A percentile compares a stretch with the other conserved stretches of the same genome.
Conservation (phyloP, 2,329 filamentous ascomycete species). For the Claviceps spartinae region DNA sequence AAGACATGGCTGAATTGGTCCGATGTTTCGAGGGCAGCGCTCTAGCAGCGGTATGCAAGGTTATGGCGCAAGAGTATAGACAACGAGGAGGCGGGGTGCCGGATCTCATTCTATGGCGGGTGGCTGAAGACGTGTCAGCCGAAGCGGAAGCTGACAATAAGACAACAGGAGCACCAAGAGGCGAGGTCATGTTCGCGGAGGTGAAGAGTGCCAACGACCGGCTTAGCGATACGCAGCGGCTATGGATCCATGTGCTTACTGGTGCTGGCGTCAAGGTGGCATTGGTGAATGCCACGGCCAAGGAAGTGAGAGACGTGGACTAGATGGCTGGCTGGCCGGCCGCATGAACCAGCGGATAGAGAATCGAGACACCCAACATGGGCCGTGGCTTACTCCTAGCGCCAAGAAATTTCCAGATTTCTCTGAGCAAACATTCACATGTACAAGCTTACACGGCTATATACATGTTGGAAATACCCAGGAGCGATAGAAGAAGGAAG, state of each 20-base stretch:
- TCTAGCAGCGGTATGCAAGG: constrained; percentile 74
- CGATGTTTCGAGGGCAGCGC: constrained; percentile 67
- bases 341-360: neutral
- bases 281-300: constrained; percentile 52
- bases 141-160: constrained; percentile 2
- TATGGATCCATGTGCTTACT: constrained; percentile 92
- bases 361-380: neutral
- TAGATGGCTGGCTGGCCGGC: constrained; percentile 7
- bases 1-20: constrained; percentile 68
- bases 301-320: constrained; percentile 32
- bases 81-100: constrained; percentile 78
- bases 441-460: neutral
- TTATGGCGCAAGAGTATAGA: constrained; percentile 89
- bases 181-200: constrained; percentile 62
- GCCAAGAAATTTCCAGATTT: neutral
- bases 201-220: constrained; percentile 83
- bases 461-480: no score
- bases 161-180: constrained; percentile 23
- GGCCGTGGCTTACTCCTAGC: neutral
- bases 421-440: neutral
- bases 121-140: constrained; percentile 2
- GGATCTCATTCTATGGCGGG: constrained; percentile 80
- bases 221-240: constrained; percentile 83
- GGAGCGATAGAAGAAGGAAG: no score
- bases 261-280: constrained; percentile 78